These are phyloP conservation scores for Xylaria multiplex DNA, from an alignment of 2,329 filamentous ascomycete genomes.

Conservation along the genomic window DNA sequence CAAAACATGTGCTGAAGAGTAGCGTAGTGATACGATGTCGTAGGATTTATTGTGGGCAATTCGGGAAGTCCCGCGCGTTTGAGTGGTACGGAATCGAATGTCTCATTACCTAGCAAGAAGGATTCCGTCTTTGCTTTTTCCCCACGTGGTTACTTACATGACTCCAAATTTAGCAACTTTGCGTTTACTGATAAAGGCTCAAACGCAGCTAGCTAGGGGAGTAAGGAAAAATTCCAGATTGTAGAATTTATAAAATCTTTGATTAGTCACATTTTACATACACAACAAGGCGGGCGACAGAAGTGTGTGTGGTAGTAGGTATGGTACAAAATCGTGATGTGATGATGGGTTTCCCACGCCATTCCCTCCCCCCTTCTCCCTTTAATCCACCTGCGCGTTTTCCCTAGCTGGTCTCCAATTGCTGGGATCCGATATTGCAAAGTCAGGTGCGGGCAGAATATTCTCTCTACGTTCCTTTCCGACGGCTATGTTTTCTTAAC, in stretches of 20 bases:
- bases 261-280: conserved; percentile 38
- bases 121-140: not conserved
- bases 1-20: not conserved
- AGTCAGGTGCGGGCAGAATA: conserved; percentile 13
- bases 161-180: not conserved
- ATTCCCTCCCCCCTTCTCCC: not conserved
- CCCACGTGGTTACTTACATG: not conserved
- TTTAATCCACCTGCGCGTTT: conserved; percentile 12
- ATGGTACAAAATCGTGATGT: conserved; percentile 36
- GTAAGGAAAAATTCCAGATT: not conserved
- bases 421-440: conserved; percentile 16
- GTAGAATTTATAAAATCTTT: conserved; percentile 24
- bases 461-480: conserved; percentile 11
- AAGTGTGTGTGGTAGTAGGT: conserved; percentile 25
- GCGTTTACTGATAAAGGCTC: not conserved
- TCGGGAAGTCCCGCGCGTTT: not conserved
- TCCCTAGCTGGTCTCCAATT: conserved; percentile 27
- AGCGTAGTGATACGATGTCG: not conserved
- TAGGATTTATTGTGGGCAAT: not conserved
- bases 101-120: not conserved
- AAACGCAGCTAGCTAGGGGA: not conserved
- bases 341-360: conserved; percentile 8
- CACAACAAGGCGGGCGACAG: conserved; percentile 23
- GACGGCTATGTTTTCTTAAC: conserved; percentile 23
- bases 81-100: not conserved